Evolutionary conservation across 2,329 filamentous ascomycete genomes (phyloP).

Genomic region (Fusarium newnesense): DNA sequence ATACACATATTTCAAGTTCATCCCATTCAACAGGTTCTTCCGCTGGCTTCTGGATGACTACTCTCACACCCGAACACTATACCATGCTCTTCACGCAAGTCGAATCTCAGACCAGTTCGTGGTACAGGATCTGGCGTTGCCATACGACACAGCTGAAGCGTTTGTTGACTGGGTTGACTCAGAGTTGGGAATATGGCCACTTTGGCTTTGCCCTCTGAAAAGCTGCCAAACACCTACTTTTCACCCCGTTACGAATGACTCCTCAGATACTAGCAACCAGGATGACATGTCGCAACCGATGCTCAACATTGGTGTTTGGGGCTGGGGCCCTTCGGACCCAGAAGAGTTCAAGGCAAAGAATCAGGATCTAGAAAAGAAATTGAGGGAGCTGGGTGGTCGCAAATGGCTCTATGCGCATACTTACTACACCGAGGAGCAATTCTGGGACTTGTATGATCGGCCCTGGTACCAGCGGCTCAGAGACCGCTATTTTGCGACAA

Average conservation of each 20-base stretch:
- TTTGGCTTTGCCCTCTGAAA: constrained; percentile 45
- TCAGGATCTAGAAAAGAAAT: constrained; percentile 71
- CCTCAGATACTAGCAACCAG: rapidly evolving
- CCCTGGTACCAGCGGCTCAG: constrained; percentile 68
- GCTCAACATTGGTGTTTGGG: constrained; percentile 77
- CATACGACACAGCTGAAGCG: constrained; percentile 56
- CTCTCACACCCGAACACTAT: constrained; percentile 70
- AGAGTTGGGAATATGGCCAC: constrained; percentile 42
- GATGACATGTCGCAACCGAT: constrained; percentile 45
- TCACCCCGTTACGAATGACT: constrained; percentile 14
- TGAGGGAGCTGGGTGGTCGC: constrained; percentile 73
- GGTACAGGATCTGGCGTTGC: constrained; percentile 71
- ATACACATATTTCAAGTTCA: constrained; percentile 60
- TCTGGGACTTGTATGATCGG: constrained; percentile 69
- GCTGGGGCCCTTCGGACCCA: constrained; percentile 67
- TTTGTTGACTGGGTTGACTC: constrained; percentile 46
- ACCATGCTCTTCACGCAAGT: constrained; percentile 69
- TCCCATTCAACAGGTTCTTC: constrained; percentile 68
- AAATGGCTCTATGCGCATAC: constrained; percentile 87
- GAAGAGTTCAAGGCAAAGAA: constrained; percentile 71
- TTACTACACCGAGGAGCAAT: constrained; percentile 76
- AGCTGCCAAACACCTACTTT: constrained; percentile 35
- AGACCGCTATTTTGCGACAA: constrained; percentile 66
- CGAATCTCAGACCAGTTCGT: constrained; percentile 66
- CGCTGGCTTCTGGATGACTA: constrained; percentile 69